Base-by-base conservation (phyloP, 108 stramenopile genomes). In the Cyclostephanos tholiformis region DNA sequence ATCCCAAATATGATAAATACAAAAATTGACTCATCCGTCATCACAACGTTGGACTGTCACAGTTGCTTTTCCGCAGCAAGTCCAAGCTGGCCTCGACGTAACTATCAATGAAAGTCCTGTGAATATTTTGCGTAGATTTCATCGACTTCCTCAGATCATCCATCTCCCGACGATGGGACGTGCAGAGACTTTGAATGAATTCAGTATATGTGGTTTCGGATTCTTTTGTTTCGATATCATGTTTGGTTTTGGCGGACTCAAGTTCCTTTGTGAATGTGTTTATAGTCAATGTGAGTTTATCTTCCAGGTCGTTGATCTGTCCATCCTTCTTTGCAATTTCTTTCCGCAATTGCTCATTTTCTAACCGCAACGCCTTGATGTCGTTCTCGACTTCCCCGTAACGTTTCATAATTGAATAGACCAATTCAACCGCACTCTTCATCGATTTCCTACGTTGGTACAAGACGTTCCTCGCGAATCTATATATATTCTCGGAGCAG, bases 351-450 rank as follows among this genome's bases (percentile, higher is more conserved):
- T 4, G 14, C 44, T 16, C 14, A 46, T 46, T 46, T 3, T 46
- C 44, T 16, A 0, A 0, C 44, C 44, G 44, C 44, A 46, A 14
- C 16, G 1, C 20, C 25, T 6, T 26, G 23, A 26, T 44, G 17
- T 62, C 36, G 9, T n/a, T 62, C 19, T 62, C 20, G 2, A 43
- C 20, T 10, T 36, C 14, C 11, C n/a, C 27, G 32, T 60, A 7
- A 0, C 29, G n/a, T 22, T 2, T 62, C n/a, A 9, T 22, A 38
- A 60, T 1, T 9, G 38, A 62, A 22, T 3, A 36, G 17, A 38
- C 61, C 61, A 62, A 62, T 43, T 62, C 16, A 12, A 41, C 27
- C 29, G 61, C 61, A 43, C 61, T 41, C n/a, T 62, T 62, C 61
- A 62, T 62, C 41, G 61, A 62, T 44, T 62, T 62, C 6, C 61